Evolutionary conservation across 192 early-diverging fungal species (phyloP), one percentile per base, ranked within the genome.

Genomic region (Backusella psychrophila): DNA sequence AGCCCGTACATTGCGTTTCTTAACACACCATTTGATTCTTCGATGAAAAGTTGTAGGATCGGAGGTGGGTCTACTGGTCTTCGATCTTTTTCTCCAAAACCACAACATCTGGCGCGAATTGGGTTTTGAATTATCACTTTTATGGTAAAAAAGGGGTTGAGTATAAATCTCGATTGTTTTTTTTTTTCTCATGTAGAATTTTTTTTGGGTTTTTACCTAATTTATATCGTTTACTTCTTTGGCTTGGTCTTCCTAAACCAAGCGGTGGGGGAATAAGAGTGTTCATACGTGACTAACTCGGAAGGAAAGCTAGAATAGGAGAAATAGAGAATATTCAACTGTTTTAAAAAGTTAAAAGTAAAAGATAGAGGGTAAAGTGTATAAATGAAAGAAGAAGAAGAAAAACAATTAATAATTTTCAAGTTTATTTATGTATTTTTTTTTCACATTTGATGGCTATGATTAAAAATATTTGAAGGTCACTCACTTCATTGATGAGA

Each of bases 1-100:
- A n/a, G 29, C 26, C 1, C 21, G 29, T 84, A 85, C 83, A 81
- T 85, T 65, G 75, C 80, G 4, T 78, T 69, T 29, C 73, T 73
- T 29, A 76, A 39, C 8, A 19, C 35, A 11, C 68, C 68, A 38
- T 69, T 36, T 35, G 68, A 42, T 44, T 69, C 66, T 74, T 75
- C 80, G 35, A 89, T 85, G 70, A 89, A 80, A 0, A 93, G 82
- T 76, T 90, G 89, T 12, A 91, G 67, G 68, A 93, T 89, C 5
- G 90, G 89, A n/a, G 89, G 88, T 15, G 91, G 91, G 63, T 89
- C 90, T 21, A 90, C 85, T 59, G 88, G 89, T 19, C 90, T 83
- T 36, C 87, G 83, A 82, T 91, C 89, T 83, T 91, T 91, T 69
- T 93, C 90, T 9, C 88, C 89, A 81, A 91, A 91, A 21, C 90